phyloP scores from a whole-genome alignment of 352 stramenopile species.

The Peronosclerospora sorghi region DNA sequence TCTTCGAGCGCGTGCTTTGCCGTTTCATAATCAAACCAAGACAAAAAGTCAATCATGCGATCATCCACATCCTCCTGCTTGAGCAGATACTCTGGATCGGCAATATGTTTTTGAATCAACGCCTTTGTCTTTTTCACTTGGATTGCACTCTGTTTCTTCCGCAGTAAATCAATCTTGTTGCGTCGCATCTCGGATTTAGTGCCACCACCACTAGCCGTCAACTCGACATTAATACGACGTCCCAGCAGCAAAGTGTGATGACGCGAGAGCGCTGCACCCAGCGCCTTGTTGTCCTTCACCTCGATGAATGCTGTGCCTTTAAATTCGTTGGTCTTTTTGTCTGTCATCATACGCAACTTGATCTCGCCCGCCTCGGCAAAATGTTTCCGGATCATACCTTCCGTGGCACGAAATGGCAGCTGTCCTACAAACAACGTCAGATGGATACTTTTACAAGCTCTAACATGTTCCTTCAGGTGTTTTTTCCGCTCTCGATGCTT shows the following conservation, averaged over 20 bases:
- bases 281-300: constrained; percentile 70
- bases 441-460: constrained; percentile 74
- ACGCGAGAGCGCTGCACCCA: constrained; percentile 61
- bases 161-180: constrained; percentile 53
- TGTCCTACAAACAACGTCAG: constrained; percentile 80
- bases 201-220: constrained; percentile 68
- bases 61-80: constrained; percentile 73
- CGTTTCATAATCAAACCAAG: constrained; percentile 85
- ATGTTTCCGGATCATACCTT: constrained; percentile 50
- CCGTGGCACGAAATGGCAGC: constrained; percentile 65
- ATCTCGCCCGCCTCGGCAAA: constrained; percentile 71
- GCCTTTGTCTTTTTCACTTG: constrained; percentile 77
- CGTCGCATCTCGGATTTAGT: constrained; percentile 73
- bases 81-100: constrained; percentile 59
- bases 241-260: constrained; percentile 74
- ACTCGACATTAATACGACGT: constrained; percentile 81
- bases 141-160: constrained; percentile 75
- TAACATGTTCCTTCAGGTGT: constrained; percentile 27
- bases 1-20: constrained; percentile 72
- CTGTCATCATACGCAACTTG: constrained; percentile 67
- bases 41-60: constrained; percentile 80
- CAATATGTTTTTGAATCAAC: constrained; percentile 73
- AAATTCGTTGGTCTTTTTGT: constrained; percentile 77
- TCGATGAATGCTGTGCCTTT: constrained; percentile 82
- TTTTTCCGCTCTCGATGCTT: constrained; percentile 8